Conservation (phyloP, 768 basidiomycete genomes). For the Trametopsis cervina region DNA sequence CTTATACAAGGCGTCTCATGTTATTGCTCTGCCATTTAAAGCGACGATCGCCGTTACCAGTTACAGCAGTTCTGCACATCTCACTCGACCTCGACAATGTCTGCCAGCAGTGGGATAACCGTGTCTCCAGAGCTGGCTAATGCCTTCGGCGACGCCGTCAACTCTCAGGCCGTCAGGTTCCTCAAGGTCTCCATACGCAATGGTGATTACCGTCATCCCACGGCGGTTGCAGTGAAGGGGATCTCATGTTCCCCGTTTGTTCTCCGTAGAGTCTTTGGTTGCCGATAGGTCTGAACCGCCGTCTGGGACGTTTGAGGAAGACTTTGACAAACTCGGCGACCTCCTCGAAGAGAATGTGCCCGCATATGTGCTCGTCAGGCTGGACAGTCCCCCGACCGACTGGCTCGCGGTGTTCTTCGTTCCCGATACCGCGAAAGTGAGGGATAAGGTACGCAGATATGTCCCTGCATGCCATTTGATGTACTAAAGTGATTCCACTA, state of each 20-base stretch:
- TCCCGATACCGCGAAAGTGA: slow-evolving; percentile 72
- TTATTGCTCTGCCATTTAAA: neutral
- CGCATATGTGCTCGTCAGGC: slow-evolving; percentile 68
- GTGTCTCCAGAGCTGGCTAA: slow-evolving; percentile 51
- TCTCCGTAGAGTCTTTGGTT: slow-evolving; percentile 56
- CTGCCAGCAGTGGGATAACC: slow-evolving; percentile 65
- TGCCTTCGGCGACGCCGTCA: slow-evolving; percentile 52
- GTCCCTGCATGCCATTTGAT: neutral
- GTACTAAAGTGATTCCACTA: too few relatives aligned
- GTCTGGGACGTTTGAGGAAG: slow-evolving; percentile 49
- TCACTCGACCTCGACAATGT: slow-evolving; percentile 50
- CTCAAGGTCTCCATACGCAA: slow-evolving; percentile 72
- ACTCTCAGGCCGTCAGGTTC: slow-evolving; percentile 50
- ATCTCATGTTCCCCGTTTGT: slow-evolving; percentile 14
- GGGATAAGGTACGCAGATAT: slow-evolving; percentile 58
- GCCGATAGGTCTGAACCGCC: slow-evolving; percentile 44
- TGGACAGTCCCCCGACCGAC: slow-evolving; percentile 50
- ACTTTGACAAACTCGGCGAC: slow-evolving; percentile 51
- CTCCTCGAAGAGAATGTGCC: slow-evolving; percentile 55
- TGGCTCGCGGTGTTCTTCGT: slow-evolving; percentile 80
- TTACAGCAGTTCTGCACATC: too few relatives aligned
- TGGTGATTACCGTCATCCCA: slow-evolving; percentile 39
- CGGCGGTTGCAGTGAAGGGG: slow-evolving; percentile 20
- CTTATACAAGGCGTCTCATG: too few relatives aligned
- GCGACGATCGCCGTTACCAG: too few relatives aligned